These are phyloP conservation scores for Solanum bukasovii DNA, from an alignment of 257 asterid species.

Conservation along the genomic window DNA sequence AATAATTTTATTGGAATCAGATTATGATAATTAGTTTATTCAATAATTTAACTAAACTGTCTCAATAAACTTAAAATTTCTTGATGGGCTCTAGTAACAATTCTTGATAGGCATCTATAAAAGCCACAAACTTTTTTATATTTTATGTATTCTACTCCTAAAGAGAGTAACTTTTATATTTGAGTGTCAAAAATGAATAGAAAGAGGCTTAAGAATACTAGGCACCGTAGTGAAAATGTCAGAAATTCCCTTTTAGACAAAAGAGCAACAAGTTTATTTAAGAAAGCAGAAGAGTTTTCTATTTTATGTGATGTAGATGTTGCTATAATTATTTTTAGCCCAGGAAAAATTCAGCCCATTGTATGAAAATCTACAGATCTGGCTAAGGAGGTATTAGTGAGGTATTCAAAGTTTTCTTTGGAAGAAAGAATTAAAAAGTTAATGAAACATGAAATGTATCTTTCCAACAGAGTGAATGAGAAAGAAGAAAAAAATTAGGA, in stretches of 20 bases:
- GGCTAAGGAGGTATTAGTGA: constrained; percentile 9
- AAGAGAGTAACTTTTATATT: neutral
- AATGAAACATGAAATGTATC: constrained; percentile 22
- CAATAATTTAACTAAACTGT: neutral
- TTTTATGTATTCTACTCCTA: neutral
- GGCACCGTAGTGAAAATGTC: neutral
- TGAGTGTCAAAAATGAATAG: neutral
- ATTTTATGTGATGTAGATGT: constrained; percentile 24
- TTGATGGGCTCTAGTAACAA: neutral
- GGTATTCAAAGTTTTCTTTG: constrained; percentile 13
- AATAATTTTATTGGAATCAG: neutral
- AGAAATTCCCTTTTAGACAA: neutral
- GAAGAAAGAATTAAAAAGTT: neutral
- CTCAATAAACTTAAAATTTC: neutral
- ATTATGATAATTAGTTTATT: neutral
- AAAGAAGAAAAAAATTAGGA: neutral
- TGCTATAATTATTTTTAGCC: constrained; percentile 12
- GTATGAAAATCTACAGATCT: constrained; percentile 20
- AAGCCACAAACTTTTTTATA: neutral
- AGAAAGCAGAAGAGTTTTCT: constrained; percentile 31
- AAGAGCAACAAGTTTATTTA: constrained; percentile 9
- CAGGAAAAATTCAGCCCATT: constrained; percentile 2
- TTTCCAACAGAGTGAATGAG: constrained; percentile 8
- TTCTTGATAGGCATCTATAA: neutral
- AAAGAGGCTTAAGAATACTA: neutral